Evolutionary conservation across 2,329 filamentous ascomycete genomes (phyloP), one percentile per base, ranked within the genome.

Genomic region (Xylariomycetidae sp.): DNA sequence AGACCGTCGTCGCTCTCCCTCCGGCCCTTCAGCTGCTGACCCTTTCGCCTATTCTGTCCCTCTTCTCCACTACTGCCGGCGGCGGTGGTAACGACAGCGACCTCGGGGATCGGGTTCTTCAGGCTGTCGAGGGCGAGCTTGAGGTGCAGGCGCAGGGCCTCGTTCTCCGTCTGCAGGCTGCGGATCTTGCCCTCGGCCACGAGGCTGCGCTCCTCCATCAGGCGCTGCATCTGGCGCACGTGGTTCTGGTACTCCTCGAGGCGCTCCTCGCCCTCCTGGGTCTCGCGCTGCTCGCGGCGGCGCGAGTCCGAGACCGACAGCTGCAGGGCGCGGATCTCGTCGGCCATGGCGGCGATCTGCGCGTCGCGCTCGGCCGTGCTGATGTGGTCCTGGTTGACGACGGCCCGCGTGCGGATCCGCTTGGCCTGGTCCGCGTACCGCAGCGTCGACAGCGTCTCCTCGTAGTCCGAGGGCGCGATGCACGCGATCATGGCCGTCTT

Each of bases 401-500:
- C 81, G 16, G 92, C 92, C 31, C 88, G 83, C 20, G 89, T 97
- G 54, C 89, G 88, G 65, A 98, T 98, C 36, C 85, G 84, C 69
- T 98, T 98, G 41, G 92, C 92, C 63, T 97, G 90, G 60, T 98
- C 90, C 14, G 92, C 92, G 59, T 98, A 98, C 23, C 92, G 87
- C 10, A 98, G 77, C 1, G 92, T 98, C 3, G 88, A 95, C 2
- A 98, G 74, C 0, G 92, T 98, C 59, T 98, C 92, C 37, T 98
- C 92, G 56, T 98, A 97, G 64, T 98, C 92, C 1, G 86, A 82
- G 0, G 92, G 92, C 5, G 88, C 83, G 49, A 98, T 95, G 58
- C 92, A 97, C 7, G 92, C 92, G 51, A 98, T 96, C 92, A 98
- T 98, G 42, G 92, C 92, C 8, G 92, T 98, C 64, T 97, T 98